Conservation (phyloP, 1,284 basidiomycete species). For the Ustilago loliicola region DNA sequence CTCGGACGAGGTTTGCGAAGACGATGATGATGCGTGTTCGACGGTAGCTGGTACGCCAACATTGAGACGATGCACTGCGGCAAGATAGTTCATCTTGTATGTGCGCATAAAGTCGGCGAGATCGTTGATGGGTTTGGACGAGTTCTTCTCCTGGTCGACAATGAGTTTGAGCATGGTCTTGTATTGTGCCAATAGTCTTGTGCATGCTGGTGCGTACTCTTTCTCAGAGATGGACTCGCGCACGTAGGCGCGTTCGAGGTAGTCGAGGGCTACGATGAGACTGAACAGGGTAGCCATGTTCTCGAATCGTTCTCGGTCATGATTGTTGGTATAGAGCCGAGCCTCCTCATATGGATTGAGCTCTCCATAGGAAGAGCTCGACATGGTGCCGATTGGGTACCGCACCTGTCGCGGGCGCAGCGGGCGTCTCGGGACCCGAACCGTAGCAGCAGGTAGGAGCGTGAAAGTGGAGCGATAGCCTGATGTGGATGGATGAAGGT, state of each 20-base stretch:
- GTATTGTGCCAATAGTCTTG: conserved; percentile 90
- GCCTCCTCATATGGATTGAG: conserved; percentile 78
- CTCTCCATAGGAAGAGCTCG: conserved; percentile 42
- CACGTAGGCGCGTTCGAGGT: conserved; percentile 94
- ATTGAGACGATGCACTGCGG: conserved; percentile 87
- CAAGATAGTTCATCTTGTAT: conserved; percentile 95
- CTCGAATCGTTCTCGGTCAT: conserved; percentile 89
- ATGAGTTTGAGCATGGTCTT: conserved; percentile 96
- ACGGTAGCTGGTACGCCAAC: conserved; percentile 97
- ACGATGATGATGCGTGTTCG: conserved; percentile 78
- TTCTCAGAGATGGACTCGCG: conserved; percentile 86
- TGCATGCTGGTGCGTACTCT: conserved; percentile 97
- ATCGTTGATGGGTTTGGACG: conserved; percentile 50
- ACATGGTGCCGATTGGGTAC: conserved; percentile 17
- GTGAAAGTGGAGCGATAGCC: neutral
- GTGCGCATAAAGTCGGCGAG: conserved; percentile 83
- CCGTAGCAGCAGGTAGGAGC: neutral
- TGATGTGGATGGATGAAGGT: neutral
- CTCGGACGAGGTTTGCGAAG: conserved; percentile 76
- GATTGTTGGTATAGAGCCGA: conserved; percentile 86
- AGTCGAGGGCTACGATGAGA: conserved; percentile 90
- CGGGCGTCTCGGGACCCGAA: neutral
- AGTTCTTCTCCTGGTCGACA: conserved; percentile 78
- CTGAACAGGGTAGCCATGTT: conserved; percentile 90
- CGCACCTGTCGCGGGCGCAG: neutral